Base-by-base conservation (phyloP, 805 yeast species). In the Candida sanyiensis region DNA sequence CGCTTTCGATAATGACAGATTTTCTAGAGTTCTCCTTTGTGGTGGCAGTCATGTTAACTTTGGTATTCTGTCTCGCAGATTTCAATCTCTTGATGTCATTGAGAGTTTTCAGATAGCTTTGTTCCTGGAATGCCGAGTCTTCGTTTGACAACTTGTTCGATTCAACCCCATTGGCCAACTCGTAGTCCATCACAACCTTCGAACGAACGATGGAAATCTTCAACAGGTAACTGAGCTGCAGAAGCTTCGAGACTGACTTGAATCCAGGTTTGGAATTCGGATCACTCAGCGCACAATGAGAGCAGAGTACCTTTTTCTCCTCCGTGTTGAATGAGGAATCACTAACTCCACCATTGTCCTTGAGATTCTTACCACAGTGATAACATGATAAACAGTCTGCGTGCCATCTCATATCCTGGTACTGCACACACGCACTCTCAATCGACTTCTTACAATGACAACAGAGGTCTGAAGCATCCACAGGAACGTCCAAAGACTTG, bases 131-230 rank as follows among this genome's bases (percentile, higher is more conserved):
- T 11, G 52, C 40, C 4, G 61, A 46, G 10, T 44, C 38, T 33
- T 32, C 22, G 13, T 33, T 38, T 42, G 13, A 37, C 16, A 7
- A 39, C 37, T 11, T 40, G 42, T 17, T 12, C 7, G 11, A 22
- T 35, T 8, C 28, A 12, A 35, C 29, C 18, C 41, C 45, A 20
- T 42, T 40, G 32, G 28, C 22, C 25, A 44, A 28, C 39, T 62
- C 66, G 22, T 53, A 57, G 33, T 62, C 63, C 75, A 82, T 77
- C 0, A 80, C 83, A 15, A 75, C 70, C 52, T 64, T 77, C 28
- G 83, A 83, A 40, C 96, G 69, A 3, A 83, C 75, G 33, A 89
- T 66, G 0, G 97, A 97, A 45, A 93, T 87, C 51, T 84, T 82
- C 48, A 89, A 64, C 33, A 93, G 63, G 56, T 78, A 86, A 15